phyloP scores from a whole-genome alignment of 768 basidiomycete genomes.

The Suillus clintonianus region DNA sequence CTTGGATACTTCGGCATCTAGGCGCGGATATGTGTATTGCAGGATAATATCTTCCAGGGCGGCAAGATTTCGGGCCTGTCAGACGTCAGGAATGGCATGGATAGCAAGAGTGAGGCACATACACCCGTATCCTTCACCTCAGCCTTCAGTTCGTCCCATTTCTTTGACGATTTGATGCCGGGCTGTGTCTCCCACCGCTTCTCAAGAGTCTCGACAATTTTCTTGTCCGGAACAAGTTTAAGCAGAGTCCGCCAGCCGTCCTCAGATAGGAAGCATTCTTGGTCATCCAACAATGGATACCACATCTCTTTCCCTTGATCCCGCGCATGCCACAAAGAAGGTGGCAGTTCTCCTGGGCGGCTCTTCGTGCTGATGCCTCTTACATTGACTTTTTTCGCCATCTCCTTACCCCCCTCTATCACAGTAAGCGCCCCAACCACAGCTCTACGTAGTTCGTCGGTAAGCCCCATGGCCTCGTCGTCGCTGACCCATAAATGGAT shows the following conservation, averaged over 20 bases:
- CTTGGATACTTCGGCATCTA: slow-evolving; percentile 97
- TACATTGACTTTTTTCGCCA: slow-evolving; percentile 81
- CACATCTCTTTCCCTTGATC: slow-evolving; percentile 60
- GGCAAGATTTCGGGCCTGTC: slow-evolving; percentile 32
- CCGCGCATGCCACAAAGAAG: slow-evolving; percentile 62
- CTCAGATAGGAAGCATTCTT: slow-evolving; percentile 75
- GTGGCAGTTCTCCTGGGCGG: slow-evolving; percentile 52
- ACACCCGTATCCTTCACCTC: slow-evolving; percentile 15
- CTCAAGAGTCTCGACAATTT: slow-evolving; percentile 49
- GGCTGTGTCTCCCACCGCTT: slow-evolving; percentile 60
- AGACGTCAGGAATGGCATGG: slow-evolving; percentile 3
- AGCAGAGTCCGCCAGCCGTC: slow-evolving; percentile 77
- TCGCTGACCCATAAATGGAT: slow-evolving; percentile 99
- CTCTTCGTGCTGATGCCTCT: slow-evolving; percentile 38
- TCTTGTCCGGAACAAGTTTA: slow-evolving; percentile 68
- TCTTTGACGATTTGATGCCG: slow-evolving; percentile 57
- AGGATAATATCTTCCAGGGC: slow-evolving; percentile 87
- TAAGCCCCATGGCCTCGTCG: slow-evolving; percentile 80
- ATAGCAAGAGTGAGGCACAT: neutral
- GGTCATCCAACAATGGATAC: slow-evolving; percentile 68
- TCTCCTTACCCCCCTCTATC: slow-evolving; percentile 77
- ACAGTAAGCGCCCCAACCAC: slow-evolving; percentile 89
- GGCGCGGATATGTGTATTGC: slow-evolving; percentile 93
- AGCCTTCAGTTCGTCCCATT: slow-evolving; percentile 70
- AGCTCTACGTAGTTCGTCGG: slow-evolving; percentile 87